These are phyloP conservation scores for Kodamaea jinghongensis DNA, from an alignment of 805 yeast genomes.

Conservation along the genomic window DNA sequence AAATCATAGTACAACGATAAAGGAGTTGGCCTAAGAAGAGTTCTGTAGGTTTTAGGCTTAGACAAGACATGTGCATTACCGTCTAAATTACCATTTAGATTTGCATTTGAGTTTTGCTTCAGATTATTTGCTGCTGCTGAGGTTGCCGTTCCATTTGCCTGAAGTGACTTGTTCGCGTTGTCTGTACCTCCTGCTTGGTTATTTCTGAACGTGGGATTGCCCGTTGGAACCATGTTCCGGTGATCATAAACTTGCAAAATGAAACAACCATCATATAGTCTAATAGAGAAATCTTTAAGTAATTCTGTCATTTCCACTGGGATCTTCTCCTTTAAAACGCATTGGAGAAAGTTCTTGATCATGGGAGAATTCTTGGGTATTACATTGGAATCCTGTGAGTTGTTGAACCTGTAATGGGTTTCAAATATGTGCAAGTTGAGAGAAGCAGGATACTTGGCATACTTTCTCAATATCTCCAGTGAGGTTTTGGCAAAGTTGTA, in stretches of 20 bases:
- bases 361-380: conserved; percentile 78
- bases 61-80: conserved; percentile 14
- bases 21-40: conserved; percentile 78
- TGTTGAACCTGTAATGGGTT: conserved; percentile 87
- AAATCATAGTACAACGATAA: conserved; percentile 81
- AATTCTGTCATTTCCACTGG: conserved; percentile 91
- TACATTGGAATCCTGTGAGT: conserved; percentile 72
- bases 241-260: conserved; percentile 87
- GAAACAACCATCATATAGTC: conserved; percentile 85
- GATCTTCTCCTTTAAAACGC: conserved; percentile 75
- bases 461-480: conserved; percentile 72
- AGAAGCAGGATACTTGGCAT: conserved; percentile 73
- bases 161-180: neutral
- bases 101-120: no score
- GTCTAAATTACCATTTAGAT: neutral
- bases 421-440: conserved; percentile 88
- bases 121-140: no score
- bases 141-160: neutral
- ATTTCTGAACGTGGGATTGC: conserved; percentile 3
- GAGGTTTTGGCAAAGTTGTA: conserved; percentile 68
- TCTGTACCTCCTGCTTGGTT: neutral
- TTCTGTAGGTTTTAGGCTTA: conserved; percentile 71
- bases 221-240: conserved; percentile 43
- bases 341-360: conserved; percentile 74
- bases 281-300: conserved; percentile 78